Base-by-base conservation (phyloP, 1,284 basidiomycete species). In the Ceratorhiza oryzae-sativae region DNA sequence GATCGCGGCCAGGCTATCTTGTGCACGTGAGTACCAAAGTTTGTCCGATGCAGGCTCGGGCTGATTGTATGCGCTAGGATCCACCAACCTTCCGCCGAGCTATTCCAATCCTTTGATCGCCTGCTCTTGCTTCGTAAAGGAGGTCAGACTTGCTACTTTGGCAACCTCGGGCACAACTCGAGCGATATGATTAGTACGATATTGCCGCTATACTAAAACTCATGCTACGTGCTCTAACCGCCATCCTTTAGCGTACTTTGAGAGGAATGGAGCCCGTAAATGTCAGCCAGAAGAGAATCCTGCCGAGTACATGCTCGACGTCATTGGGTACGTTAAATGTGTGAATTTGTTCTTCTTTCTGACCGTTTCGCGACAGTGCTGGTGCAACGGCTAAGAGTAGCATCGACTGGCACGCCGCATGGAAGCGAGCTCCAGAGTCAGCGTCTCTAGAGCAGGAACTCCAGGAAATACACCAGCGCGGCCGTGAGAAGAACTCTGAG, bases 111-210 rank as follows among this genome's bases (percentile, higher is more conserved):
- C 73, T 95, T 94, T 77, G 88, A 90, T 76, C 79, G 85, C 27
- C 78, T 89, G 13, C 79, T 88, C 1, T 36, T 72, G 13, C 81
- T 90, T 8, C 82, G 83, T 20, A 86, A 86, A 76, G 90, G 90
- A n/a, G 90, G 91, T 0, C 84, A 90, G 79, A 92, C 87, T 0
- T 89, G 90, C 1, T 93, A 91, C 78, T 93, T 92, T 75, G 92
- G 91, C 25, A 87, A 93, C 71, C 80, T 93, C 15, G 92, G 92
- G 2, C 74, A 81, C 23, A 84, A 87, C 74, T 83, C 87, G 1
- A 80, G 79, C 34, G 85, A 83, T 0, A 78, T 93, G 48, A 85
- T 91, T 74, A 76, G 83, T 70, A 32, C 12, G 67, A 30, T 8
- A 27, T n/a, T n/a, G n/a, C n/a, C n/a, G 36, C 6, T 39, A 18